phyloP scores from a whole-genome alignment of 2,329 filamentous ascomycete genomes.

The Paramyrothecium roridum region DNA sequence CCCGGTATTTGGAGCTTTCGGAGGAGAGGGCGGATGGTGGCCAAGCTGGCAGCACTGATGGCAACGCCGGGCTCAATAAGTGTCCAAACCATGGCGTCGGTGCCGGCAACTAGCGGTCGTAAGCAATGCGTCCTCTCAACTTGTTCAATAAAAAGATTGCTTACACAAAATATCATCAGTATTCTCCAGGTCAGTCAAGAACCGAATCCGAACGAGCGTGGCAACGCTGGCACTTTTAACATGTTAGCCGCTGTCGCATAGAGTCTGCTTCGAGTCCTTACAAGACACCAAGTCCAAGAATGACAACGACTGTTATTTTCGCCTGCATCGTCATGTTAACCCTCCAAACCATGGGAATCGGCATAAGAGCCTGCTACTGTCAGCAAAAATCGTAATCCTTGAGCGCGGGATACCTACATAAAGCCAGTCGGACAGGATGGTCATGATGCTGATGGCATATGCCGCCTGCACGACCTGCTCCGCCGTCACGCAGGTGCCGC shows the following conservation, averaged over 20 bases:
- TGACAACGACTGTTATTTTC: constrained; percentile 47
- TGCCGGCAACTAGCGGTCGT: constrained; percentile 37
- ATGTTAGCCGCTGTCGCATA: constrained; percentile 8
- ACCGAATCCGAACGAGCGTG: constrained; percentile 49
- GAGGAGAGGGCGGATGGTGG: constrained; percentile 52
- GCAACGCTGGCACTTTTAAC: constrained; percentile 46
- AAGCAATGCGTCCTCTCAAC: too few species aligned
- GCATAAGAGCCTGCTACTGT: constrained; percentile 39
- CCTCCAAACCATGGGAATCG: constrained; percentile 52
- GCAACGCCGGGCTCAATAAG: constrained; percentile 55
- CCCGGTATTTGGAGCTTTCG: constrained; percentile 43
- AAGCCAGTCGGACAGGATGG: constrained; percentile 51
- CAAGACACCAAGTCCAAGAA: constrained; percentile 50
- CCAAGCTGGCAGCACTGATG: constrained; percentile 50
- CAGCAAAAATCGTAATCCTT: constrained; percentile 1
- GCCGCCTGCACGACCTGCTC: constrained; percentile 43
- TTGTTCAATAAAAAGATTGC: constrained; percentile 12
- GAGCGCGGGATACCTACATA: constrained; percentile 31
- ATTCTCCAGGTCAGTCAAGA: constrained; percentile 40
- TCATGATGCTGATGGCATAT: constrained; percentile 50
- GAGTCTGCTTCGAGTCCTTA: constrained; percentile 17
- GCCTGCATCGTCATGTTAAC: constrained; percentile 51
- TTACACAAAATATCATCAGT: constrained; percentile 46
- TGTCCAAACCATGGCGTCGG: constrained; percentile 54
- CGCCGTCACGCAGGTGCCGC: constrained; percentile 38